Evolutionary conservation across 805 yeast genomes (phyloP).

Genomic region (Teunomyces atbi): DNA sequence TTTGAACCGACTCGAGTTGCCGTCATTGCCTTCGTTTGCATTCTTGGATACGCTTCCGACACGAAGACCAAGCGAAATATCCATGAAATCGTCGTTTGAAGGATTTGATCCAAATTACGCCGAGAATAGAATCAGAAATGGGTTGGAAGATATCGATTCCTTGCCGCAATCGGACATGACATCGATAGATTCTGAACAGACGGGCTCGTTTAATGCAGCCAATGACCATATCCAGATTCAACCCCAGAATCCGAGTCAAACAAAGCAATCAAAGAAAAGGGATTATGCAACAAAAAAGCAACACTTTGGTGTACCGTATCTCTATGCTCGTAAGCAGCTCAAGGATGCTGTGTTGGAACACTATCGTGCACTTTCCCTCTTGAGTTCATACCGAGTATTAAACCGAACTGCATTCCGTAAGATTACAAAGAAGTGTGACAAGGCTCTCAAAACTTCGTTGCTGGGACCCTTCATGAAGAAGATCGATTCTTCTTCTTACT

Average conservation of each 20-base stretch:
- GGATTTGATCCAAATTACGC: slow-evolving; percentile 29
- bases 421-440: slow-evolving; percentile 87
- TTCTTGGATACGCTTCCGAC: slow-evolving; percentile 19
- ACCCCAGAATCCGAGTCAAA: slow-evolving; percentile 19
- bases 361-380: slow-evolving; percentile 68
- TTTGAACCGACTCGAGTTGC: slow-evolving; percentile 35
- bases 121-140: slow-evolving; percentile 41
- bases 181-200: slow-evolving; percentile 13
- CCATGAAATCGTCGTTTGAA: background rate
- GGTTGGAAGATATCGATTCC: slow-evolving; percentile 11
- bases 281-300: slow-evolving; percentile 47
- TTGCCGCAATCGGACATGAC: slow-evolving; percentile 5
- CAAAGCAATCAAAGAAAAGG: slow-evolving; percentile 29
- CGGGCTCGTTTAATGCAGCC: background rate
- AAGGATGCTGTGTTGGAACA: slow-evolving; percentile 69
- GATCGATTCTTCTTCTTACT: slow-evolving; percentile 51
- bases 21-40: slow-evolving; percentile 38
- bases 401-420: slow-evolving; percentile 90
- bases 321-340: slow-evolving; percentile 63
- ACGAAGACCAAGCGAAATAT: background rate
- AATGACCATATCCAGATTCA: background rate
- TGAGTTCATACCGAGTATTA: slow-evolving; percentile 67
- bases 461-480: slow-evolving; percentile 53
- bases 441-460: slow-evolving; percentile 49
- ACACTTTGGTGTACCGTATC: slow-evolving; percentile 51